These are phyloP conservation scores for Penicilliopsis zonata DNA, from an alignment of 495 filamentous ascomycete genomes.

Conservation along the genomic window DNA sequence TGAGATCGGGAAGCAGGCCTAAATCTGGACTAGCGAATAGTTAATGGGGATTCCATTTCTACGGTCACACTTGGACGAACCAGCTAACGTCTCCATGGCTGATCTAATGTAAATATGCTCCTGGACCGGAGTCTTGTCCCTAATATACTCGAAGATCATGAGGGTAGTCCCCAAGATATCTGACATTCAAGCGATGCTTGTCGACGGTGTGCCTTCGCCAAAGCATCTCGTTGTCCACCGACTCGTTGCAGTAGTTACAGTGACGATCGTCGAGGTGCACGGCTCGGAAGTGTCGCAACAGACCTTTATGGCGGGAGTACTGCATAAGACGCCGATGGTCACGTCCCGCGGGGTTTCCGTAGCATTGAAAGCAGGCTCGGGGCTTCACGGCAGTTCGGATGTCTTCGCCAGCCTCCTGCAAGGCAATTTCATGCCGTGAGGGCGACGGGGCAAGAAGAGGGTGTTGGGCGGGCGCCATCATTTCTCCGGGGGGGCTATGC, in stretches of 20 bases:
- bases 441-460: neutral
- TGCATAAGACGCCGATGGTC: constrained; percentile 2
- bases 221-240: constrained; percentile 9
- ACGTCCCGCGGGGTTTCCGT: constrained; percentile 3
- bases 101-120: constrained; percentile 1
- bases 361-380: constrained; percentile 8
- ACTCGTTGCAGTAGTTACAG: constrained; percentile 11
- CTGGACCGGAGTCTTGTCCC: neutral
- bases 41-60: neutral
- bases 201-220: constrained; percentile 8
- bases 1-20: neutral
- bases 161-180: constrained; percentile 7
- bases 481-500: neutral
- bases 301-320: constrained; percentile 12
- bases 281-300: constrained; percentile 9
- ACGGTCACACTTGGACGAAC: neutral
- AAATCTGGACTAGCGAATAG: neutral
- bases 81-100: neutral
- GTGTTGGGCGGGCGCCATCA: neutral
- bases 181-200: constrained; percentile 7
- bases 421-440: constrained; percentile 3
- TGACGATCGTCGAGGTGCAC: constrained; percentile 10
- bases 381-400: constrained; percentile 3
- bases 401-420: constrained; percentile 6
- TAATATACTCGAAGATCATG: constrained; percentile 5